Evolutionary conservation across 768 basidiomycete species (phyloP).

Genomic region (Termitomyces heimii): DNA sequence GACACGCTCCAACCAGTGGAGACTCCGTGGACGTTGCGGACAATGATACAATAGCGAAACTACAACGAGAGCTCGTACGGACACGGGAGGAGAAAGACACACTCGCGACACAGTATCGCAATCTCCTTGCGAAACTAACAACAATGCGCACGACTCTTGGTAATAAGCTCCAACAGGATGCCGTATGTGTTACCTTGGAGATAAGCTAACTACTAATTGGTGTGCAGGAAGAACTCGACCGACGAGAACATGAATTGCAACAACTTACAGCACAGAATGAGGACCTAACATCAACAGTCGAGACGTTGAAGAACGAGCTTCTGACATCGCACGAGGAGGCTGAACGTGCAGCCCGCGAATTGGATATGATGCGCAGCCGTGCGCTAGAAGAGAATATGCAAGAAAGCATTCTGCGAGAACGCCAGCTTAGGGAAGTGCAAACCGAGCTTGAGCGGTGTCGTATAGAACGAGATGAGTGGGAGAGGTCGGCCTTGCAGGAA

Average conservation of each 20-base stretch:
- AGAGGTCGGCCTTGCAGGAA: constrained; percentile 49
- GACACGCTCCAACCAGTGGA: constrained; percentile 21
- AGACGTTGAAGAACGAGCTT: constrained; percentile 79
- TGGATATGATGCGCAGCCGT: constrained; percentile 60
- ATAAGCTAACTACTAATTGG: constrained; percentile 8
- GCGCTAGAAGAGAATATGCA: constrained; percentile 64
- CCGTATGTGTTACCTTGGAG: constrained; percentile 43
- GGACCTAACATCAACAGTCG: constrained; percentile 62
- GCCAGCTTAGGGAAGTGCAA: constrained; percentile 75
- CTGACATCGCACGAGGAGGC: constrained; percentile 70
- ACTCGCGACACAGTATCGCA: constrained; percentile 81
- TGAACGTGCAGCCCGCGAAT: constrained; percentile 61
- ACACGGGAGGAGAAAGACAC: constrained; percentile 84
- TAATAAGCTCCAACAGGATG: constrained; percentile 93
- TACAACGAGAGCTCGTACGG: constrained; percentile 71
- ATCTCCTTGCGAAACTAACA: constrained; percentile 81
- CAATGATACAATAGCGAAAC: constrained; percentile 46
- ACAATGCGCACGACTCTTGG: constrained; percentile 91
- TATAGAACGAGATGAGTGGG: constrained; percentile 69
- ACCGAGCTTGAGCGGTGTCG: constrained; percentile 84
- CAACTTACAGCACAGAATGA: constrained; percentile 75
- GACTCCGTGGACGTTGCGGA: constrained; percentile 29
- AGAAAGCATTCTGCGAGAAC: constrained; percentile 65
- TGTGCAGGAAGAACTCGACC: constrained; percentile 93
- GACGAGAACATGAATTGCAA: constrained; percentile 79